A percentile compares a stretch with the other conserved stretches of the same genome.
Conservation (phyloP, 2,329 filamentous ascomycete genomes). For the Samsoniella hepiali region DNA sequence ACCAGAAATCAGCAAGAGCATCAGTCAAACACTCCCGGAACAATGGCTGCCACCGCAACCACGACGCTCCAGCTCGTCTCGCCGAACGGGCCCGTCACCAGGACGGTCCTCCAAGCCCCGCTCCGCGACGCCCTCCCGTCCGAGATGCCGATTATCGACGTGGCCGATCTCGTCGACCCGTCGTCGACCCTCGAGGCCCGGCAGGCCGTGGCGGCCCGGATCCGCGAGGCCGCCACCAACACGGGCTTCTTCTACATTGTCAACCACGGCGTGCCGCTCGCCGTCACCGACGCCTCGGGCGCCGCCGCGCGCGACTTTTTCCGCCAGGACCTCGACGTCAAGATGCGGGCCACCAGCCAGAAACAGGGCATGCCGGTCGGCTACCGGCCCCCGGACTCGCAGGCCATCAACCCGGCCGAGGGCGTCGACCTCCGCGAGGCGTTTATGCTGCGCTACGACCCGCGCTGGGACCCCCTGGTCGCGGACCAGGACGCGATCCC, state of each 20-base stretch:
- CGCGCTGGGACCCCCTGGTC: constrained; percentile 47
- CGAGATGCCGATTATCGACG: constrained; percentile 54
- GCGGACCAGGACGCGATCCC: constrained; percentile 40
- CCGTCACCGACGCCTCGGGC: constrained; percentile 30
- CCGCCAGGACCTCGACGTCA: constrained; percentile 41
- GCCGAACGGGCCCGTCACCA: constrained; percentile 36
- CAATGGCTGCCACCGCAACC: constrained; percentile 18
- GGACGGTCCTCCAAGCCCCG: constrained; percentile 34
- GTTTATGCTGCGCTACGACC: constrained; percentile 51
- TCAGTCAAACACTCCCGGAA: neutral
- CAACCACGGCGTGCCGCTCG: constrained; percentile 44
- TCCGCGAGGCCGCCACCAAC: constrained; percentile 45
- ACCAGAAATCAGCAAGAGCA: too few species aligned
- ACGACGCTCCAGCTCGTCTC: constrained; percentile 35
- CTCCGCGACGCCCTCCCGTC: constrained; percentile 35
- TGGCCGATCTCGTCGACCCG: constrained; percentile 39
- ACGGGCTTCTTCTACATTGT: constrained; percentile 56
- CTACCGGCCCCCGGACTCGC: constrained; percentile 40
- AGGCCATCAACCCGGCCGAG: constrained; percentile 49
- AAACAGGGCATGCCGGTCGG: constrained; percentile 38
- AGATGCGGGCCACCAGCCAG: constrained; percentile 27
- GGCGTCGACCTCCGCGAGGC: constrained; percentile 50
- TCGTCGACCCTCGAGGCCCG: constrained; percentile 31
- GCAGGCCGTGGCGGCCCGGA: constrained; percentile 37
- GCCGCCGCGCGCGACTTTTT: constrained; percentile 44